A percentile compares a stretch with the other conserved stretches of the same genome.
Conservation (phyloP, 306 rosid genomes). For the Coriaria nepalensis region DNA sequence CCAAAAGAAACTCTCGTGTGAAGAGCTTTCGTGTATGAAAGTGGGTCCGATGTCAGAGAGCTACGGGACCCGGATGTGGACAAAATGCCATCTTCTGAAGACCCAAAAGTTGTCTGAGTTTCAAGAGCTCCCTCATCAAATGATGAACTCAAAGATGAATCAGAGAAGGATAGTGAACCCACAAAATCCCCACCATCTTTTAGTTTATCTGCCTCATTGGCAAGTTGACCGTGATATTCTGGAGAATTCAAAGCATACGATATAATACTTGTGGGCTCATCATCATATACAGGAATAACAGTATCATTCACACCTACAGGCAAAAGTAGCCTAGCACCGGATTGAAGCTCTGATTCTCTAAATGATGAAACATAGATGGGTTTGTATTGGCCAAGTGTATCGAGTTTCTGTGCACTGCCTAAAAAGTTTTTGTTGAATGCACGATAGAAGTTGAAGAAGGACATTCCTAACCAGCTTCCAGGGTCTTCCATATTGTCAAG, state of each 20-base stretch:
- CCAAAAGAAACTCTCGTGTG: conserved; percentile 79
- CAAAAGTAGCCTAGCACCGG: conserved; percentile 66
- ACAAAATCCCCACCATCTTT: conserved; percentile 32
- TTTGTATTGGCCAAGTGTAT: conserved; percentile 35
- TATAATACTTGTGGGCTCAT: conserved; percentile 84
- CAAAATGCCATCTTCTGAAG: conserved; percentile 42
- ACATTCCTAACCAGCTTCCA: conserved; percentile 4
- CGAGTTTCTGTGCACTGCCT: conserved; percentile 25
- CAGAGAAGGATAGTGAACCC: conserved; percentile 28
- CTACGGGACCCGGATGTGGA: conserved; percentile 53
- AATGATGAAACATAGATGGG: conserved; percentile 60
- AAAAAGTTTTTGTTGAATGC: conserved; percentile 9
- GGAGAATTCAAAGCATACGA: conserved; percentile 60
- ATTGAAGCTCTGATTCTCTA: conserved; percentile 56
- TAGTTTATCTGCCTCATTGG: conserved; percentile 44
- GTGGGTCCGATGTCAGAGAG: conserved; percentile 41
- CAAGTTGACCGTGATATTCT: conserved; percentile 41
- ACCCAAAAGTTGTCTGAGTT: conserved; percentile 43
- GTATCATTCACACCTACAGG: conserved; percentile 63
- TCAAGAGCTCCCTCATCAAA: conserved; percentile 40
- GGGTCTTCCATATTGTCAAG: conserved; percentile 9
- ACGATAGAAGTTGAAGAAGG: conserved; percentile 8
- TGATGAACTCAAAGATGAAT: conserved; percentile 31
- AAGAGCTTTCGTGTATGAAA: conserved; percentile 43
- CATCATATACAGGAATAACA: conserved; percentile 80